A percentile compares a stretch with the other conserved stretches of the same genome.
phyloP scores from a whole-genome alignment of 495 filamentous ascomycete species.

The Neurospora pannonica region DNA sequence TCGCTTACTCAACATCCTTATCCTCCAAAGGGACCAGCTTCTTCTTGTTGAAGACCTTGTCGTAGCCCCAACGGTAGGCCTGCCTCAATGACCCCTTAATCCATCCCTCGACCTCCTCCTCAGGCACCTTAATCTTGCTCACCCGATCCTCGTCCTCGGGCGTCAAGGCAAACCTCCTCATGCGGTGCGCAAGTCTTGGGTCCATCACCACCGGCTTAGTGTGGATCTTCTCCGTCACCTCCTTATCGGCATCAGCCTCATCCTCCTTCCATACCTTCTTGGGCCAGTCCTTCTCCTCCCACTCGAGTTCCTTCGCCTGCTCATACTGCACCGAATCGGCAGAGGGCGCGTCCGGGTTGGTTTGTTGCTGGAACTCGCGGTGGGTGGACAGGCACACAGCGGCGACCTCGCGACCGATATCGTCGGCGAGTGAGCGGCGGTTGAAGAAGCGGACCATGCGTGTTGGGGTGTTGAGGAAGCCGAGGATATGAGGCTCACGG shows the following conservation, averaged over 20 bases:
- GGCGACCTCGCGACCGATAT: constrained; percentile 81
- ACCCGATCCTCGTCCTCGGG: constrained; percentile 60
- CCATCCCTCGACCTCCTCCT: constrained; percentile 60
- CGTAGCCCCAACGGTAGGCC: constrained; percentile 34
- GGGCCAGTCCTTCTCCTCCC: constrained; percentile 82
- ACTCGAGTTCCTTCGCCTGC: constrained; percentile 57
- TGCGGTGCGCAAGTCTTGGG: constrained; percentile 62
- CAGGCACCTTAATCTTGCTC: constrained; percentile 48
- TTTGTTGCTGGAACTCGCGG: constrained; percentile 34
- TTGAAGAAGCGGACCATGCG: constrained; percentile 84
- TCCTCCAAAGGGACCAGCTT: constrained; percentile 16
- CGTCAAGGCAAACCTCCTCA: constrained; percentile 64
- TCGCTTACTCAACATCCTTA: constrained; percentile 12
- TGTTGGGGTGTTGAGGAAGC: constrained; percentile 83
- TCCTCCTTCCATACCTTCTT: constrained; percentile 64
- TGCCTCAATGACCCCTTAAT: constrained; percentile 41
- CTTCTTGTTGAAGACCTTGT: constrained; percentile 15
- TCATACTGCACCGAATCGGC: constrained; percentile 40
- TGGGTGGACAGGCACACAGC: constrained; percentile 64
- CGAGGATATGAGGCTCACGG: constrained; percentile 79
- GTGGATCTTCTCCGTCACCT: constrained; percentile 56
- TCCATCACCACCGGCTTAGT: constrained; percentile 70
- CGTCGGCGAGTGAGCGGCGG: constrained; percentile 74
- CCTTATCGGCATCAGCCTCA: constrained; percentile 41
- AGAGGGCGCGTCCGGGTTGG: constrained; percentile 9